Base-by-base conservation (phyloP, 768 basidiomycete species). In the Mycena albidolilacea region DNA sequence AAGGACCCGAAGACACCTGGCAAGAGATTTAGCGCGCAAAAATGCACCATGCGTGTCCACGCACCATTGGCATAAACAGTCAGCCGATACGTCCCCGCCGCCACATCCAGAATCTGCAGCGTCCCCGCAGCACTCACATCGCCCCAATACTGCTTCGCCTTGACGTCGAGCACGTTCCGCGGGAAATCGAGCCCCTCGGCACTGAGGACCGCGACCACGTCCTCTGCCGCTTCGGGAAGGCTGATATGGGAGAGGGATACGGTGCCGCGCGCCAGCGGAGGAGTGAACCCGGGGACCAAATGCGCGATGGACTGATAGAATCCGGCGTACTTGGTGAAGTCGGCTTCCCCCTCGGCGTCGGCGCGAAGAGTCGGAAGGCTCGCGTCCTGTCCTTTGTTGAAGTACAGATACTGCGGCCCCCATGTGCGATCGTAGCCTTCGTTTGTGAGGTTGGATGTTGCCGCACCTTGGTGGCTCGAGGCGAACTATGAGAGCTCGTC, bases 291-390 rank as follows among this genome's bases (percentile, higher is more conserved):
- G 2, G 64, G 64, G 15, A 71, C 23, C 17, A 65, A 15, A 15
- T 60, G 64, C 10, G 64, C 70, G 64, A 71, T 71, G 8, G 69
- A 70, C 21, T 70, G 69, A 38, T 70, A 70, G 55, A 71, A 71
- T n/a, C 30, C 48, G 10, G 70, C 64, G 46, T 60, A 71, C 21
- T 41, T 54, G 39, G 37, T 15, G 21, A 71, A 71, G 48, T 59
- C 46, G 12, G 70, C 70, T 21, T 50, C 48, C 9, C 30, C 44
- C 30, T 71, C 70, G 37, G 70, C 70, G 50, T 71, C 70, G 48
- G 64, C 58, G 17, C 70, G 70, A 14, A 71, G 70, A 17, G 64
- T 71, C 12, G 64, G 46, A 17, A 71, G 70, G 15, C 70, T 71
- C n/a, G 41, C n/a, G n/a, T 64, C 52, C 55, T 70, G 69, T 7